Evolutionary conservation across 129 eudicot species (phyloP), one percentile per base, ranked within the genome.

Genomic region (Cynara cardunculus): DNA sequence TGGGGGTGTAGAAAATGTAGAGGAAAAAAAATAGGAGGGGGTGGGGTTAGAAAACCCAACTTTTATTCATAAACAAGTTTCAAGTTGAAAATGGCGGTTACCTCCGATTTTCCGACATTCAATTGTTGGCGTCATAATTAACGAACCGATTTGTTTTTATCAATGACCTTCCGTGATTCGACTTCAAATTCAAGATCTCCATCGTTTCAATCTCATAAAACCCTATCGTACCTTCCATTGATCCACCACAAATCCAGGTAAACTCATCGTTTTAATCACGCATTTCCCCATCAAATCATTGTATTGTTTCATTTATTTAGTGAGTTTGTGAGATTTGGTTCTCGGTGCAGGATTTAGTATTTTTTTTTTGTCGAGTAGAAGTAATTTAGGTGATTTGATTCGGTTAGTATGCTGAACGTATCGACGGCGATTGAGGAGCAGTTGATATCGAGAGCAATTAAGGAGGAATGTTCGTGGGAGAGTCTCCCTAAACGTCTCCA

Each of bases 341-440:
- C 26, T 62, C 27, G 26, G 21, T 77, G 82, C 69, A 83, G 68
- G 59, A 70, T 69, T 35, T 83, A 77, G 82, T 19, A 35, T 19
- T 76, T 24, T 13, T n/a, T 19, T 69, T 46, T 21, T 12, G 65
- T 37, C 56, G 82, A 78, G 62, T 69, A 44, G 31, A 34, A 26
- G 86, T 77, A 22, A 83, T 56, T 71, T 56, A 80, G 83, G 77
- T 53, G 24, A 49, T 71, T 71, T n/a, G 72, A 53, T 78, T 76
- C 61, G 41, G 68, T 41, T 32, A 87, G 86, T 46, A 96, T 96
- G 97, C 90, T 85, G 90, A 97, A 81, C 72, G 77, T 44, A 32
- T 88, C 91, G 28, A 88, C 91, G 26, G 93, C 99, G 68, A 78
- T 92, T n/a, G 99, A 96, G 93, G 99, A 92, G 34, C 97, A 96